Evolutionary conservation across 208 protist genomes (phyloP), one percentile per base, ranked within the genome.

Genomic region (Crithidia bombi): DNA sequence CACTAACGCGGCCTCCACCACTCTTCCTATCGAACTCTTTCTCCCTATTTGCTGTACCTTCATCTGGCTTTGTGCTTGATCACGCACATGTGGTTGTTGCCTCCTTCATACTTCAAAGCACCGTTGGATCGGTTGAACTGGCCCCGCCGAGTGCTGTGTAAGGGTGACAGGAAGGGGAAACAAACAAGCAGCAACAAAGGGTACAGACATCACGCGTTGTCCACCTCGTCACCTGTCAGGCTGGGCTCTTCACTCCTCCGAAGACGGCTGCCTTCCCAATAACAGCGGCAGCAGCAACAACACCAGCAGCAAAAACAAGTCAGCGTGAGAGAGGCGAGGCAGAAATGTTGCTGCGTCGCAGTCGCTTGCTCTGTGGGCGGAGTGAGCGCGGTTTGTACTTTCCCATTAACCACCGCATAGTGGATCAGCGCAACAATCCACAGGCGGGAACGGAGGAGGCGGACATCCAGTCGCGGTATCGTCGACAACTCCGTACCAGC

Each of bases 371-470:
- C 15, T 56, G 74, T 25, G 80, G 75, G 28, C 75, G 72, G 25
- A 68, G 72, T 38, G 87, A 91, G 65, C 78, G 78, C 15, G 91
- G 91, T 19, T 76, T 96, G 54, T 96, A 93, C 75, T 96, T 94
- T 67, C 91, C 91, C 61, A 94, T 96, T 49, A 92, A 93, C 67
- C 86, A 91, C 69, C 91, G 91, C 56, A 92, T 92, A 43, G 73
- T 90, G 6, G 91, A 96, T 55, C 62, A 72, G 28, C 87, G 91
- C 33, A 72, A 91, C 54, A 61, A 83, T n/a, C 30, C 79, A 12
- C 58, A 69, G 2, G 79, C 79, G 12, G 68, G 44, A 4, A 46
- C 63, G 12, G 76, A 86, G 28, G 79, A 94, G 70, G 57, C 82
- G 11, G 83, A 94, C 52, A 84, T 94, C 33, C 91, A 94, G 65